A percentile compares a stretch with the other conserved stretches of the same genome.
These are phyloP conservation scores for Sporothrix luriei DNA, from an alignment of 2,329 filamentous ascomycete genomes.

Conservation along the genomic window DNA sequence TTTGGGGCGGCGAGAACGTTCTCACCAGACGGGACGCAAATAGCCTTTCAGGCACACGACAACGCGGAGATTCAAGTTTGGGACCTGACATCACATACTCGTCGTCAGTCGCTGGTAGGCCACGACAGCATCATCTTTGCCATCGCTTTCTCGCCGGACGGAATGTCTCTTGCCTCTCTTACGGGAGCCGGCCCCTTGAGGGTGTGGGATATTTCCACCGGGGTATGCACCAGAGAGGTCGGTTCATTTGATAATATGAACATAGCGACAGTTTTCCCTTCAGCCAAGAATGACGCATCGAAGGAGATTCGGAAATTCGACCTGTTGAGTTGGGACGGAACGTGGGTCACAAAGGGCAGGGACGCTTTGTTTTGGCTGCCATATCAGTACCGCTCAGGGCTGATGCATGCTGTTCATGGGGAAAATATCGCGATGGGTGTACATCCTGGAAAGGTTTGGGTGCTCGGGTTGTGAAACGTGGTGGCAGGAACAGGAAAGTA, in stretches of 20 bases:
- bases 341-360: neutral
- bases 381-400: neutral
- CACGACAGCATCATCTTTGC: neutral
- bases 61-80: neutral
- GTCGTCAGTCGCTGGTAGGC: neutral
- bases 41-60: neutral
- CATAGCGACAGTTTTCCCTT: neutral
- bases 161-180: neutral
- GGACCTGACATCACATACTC: neutral
- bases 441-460: neutral
- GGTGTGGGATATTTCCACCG: neutral
- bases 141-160: neutral
- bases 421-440: neutral
- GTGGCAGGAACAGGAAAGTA: no score
- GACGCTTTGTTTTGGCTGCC: neutral
- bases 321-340: neutral
- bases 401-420: neutral
- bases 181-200: neutral
- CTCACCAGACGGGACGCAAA: neutral
- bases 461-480: neutral
- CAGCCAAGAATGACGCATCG: no score
- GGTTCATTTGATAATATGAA: neutral
- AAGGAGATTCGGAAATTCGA: neutral
- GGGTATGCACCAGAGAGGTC: neutral
- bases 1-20: neutral